phyloP scores from a whole-genome alignment of 495 filamentous ascomycete species.

The Alectoria sarmentosa region DNA sequence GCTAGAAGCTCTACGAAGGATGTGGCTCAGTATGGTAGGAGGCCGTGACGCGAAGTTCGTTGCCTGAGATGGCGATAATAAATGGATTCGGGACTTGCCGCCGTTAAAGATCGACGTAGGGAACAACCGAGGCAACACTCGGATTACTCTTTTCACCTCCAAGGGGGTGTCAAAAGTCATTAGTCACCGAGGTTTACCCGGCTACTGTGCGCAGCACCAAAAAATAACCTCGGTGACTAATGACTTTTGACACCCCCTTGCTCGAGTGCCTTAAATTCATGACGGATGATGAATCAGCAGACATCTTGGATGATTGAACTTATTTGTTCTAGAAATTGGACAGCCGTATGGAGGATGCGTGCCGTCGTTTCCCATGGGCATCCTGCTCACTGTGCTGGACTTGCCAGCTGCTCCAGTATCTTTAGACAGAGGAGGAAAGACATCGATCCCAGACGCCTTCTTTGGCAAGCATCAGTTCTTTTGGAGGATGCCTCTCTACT shows the following conservation, averaged over 20 bases:
- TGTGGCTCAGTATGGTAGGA: neutral
- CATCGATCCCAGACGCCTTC: neutral
- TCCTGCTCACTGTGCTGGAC: neutral
- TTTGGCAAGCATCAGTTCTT: neutral
- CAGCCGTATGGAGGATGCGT: neutral
- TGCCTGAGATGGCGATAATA: too few species aligned
- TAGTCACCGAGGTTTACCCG: too few species aligned
- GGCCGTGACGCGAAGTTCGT: neutral
- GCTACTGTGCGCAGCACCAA: too few species aligned
- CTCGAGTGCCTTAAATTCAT: neutral
- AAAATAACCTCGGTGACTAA: too few species aligned
- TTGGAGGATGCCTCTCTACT: too few species aligned
- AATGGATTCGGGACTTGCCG: too few species aligned
- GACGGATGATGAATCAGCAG: neutral
- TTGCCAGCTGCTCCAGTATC: neutral
- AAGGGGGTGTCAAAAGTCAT: too few species aligned
- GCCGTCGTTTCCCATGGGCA: neutral
- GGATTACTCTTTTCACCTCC: too few species aligned
- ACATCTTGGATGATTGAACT: neutral
- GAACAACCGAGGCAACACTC: too few species aligned
- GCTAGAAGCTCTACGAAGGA: neutral
- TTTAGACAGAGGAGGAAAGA: neutral
- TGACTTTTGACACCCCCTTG: too few species aligned
- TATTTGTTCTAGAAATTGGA: neutral
- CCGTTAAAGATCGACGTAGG: too few species aligned